phyloP scores from a whole-genome alignment of 306 rosid species.

The Fragaria ananassa region DNA sequence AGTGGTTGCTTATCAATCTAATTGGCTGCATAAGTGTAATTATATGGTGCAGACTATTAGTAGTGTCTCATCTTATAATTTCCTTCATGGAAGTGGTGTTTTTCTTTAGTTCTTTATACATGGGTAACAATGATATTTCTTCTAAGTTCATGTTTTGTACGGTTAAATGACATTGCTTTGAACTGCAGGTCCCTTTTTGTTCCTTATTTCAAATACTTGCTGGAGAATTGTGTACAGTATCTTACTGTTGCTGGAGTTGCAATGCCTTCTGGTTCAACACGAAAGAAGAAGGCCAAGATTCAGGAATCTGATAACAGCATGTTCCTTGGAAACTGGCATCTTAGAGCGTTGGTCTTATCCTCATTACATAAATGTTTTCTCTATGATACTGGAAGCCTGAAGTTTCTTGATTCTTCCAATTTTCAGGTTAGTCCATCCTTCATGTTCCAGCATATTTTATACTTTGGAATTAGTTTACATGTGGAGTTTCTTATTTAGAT shows the following conservation, averaged over 20 bases:
- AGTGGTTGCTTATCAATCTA: background rate
- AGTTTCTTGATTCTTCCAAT: constrained; percentile 76
- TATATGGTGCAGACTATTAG: background rate
- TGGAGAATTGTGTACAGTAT: constrained; percentile 61
- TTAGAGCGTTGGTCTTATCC: constrained; percentile 69
- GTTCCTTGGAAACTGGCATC: constrained; percentile 65
- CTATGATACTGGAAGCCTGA: constrained; percentile 69
- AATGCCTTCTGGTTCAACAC: constrained; percentile 33
- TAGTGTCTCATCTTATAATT: background rate
- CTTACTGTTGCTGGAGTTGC: constrained; percentile 52
- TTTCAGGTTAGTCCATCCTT: constrained; percentile 59
- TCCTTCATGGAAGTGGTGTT: background rate
- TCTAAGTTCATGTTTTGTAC: background rate
- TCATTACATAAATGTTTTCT: constrained; percentile 86
- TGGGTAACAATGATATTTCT: background rate
- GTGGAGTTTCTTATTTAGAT: background rate
- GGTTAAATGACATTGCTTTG: background rate
- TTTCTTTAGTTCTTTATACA: background rate
- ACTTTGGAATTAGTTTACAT: background rate
- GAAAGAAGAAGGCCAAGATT: constrained; percentile 70
- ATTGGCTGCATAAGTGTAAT: background rate
- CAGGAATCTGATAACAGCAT: constrained; percentile 39
- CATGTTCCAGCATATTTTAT: background rate
- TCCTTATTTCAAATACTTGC: constrained; percentile 89
- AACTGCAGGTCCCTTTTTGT: constrained; percentile 81